These are phyloP conservation scores for Pseudocercospora musae DNA, from an alignment of 2,329 filamentous ascomycete species.

Conservation along the genomic window DNA sequence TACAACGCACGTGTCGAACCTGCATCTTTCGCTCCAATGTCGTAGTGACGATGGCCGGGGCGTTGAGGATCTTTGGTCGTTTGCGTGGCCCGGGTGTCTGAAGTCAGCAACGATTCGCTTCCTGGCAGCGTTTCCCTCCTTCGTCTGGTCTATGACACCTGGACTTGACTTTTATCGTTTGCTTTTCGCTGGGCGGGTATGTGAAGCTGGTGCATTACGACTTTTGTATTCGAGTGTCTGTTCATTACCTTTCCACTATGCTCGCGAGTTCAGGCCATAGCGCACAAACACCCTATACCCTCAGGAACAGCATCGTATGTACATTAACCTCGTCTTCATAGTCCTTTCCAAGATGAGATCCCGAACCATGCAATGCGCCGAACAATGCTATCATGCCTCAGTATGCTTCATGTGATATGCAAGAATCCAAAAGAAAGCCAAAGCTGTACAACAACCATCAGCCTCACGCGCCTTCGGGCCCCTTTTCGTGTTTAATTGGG, in stretches of 20 bases:
- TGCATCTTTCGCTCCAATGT: neutral
- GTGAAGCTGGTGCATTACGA: neutral
- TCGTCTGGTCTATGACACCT: too few relatives aligned
- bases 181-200: neutral
- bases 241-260: neutral
- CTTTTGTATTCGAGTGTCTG: neutral
- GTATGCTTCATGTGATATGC: neutral
- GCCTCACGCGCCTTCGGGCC: slow-evolving; percentile 24
- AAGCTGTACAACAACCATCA: neutral
- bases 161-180: neutral
- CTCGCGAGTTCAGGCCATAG: neutral
- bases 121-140: too few relatives aligned
- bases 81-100: too few relatives aligned
- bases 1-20: neutral
- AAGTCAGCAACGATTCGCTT: too few relatives aligned
- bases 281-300: neutral
- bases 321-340: neutral
- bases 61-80: too few relatives aligned
- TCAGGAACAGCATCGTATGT: neutral
- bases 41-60: neutral
- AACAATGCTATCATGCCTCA: neutral
- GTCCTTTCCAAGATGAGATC: neutral
- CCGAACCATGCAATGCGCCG: neutral
- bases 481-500: slow-evolving; percentile 49
- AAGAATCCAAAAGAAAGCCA: neutral